Conservation (phyloP, 768 basidiomycete species). For the Tulasnella sp. region DNA sequence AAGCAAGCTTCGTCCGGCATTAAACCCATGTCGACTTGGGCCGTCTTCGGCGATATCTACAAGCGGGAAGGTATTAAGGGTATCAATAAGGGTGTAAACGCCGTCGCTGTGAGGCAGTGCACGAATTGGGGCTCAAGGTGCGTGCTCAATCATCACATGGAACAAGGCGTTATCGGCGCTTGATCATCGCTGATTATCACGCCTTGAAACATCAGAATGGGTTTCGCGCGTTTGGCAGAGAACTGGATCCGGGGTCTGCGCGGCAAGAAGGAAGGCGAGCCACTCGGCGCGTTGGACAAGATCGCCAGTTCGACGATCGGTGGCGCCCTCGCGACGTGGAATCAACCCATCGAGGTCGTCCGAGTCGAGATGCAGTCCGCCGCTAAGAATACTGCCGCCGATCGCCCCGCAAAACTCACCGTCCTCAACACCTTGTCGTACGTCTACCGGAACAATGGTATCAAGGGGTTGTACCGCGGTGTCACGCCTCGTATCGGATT, state of each 20-base stretch:
- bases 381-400: conserved; percentile 67
- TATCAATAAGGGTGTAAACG: conserved; percentile 98
- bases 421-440: conserved; percentile 85
- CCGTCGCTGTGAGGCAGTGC: conserved; percentile 82
- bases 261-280: conserved; percentile 70
- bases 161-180: neutral
- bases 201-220: conserved; percentile 52
- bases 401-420: conserved; percentile 84
- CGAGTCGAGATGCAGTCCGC: conserved; percentile 99
- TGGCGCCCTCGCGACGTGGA: conserved; percentile 96
- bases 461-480: conserved; percentile 94
- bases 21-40: conserved; percentile 86
- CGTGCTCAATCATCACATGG: conserved; percentile 23
- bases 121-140: conserved; percentile 91
- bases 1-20: conserved; percentile 79
- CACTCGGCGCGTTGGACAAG: conserved; percentile 68
- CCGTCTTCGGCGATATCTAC: conserved; percentile 91
- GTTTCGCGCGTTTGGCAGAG: conserved; percentile 91
- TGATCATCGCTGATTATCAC: conserved; percentile 17
- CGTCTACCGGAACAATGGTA: conserved; percentile 92
- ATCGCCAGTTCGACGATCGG: conserved; percentile 74
- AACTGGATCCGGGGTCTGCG: conserved; percentile 58
- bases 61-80: conserved; percentile 85
- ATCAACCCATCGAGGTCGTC: conserved; percentile 96
- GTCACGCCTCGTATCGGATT: conserved; percentile 94